Evolutionary conservation across 768 basidiomycete species (phyloP), one percentile per base, ranked within the genome.

Genomic region (Hirschioporus abietinus): DNA sequence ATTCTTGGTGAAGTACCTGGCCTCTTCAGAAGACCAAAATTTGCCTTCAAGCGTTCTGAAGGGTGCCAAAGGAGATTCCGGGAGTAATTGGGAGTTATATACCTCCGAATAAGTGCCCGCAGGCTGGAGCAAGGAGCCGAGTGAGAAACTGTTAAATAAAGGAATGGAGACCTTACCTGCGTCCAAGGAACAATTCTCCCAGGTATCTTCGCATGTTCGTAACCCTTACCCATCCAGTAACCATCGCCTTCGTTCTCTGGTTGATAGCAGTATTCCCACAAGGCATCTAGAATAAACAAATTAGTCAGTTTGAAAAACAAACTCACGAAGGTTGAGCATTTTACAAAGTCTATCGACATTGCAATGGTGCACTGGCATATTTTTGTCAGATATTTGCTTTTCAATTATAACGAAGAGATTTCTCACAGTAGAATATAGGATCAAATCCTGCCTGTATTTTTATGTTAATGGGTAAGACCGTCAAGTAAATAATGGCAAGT

Each of bases 281-380:
- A 63, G 7, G 74, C 75, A 27, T 68, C 74, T 75, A n/a, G n/a
- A n/a, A n/a, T n/a, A n/a, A n/a, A 8, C 30, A 8, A 6, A 10
- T 15, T 6, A n/a, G n/a, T n/a, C n/a, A n/a, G n/a, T n/a, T n/a
- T n/a, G n/a, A n/a, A n/a, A n/a, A n/a, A n/a, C n/a, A n/a, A n/a
- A n/a, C n/a, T n/a, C n/a, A n/a, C n/a, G n/a, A n/a, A n/a, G n/a
- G n/a, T n/a, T n/a, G n/a, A n/a, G n/a, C n/a, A n/a, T n/a, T n/a
- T n/a, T 10, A 52, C 42, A 52, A 20, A 84, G n/a, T 23, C 84
- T 81, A 67, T 86, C 85, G 26, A 85, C 83, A 60, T 86, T 83
- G 66, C 72, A 68, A 70, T 86, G 85, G 68, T 86, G 85, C 67
- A 86, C 42, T 52, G 42, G 12, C 12, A 2, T n/a, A n/a, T n/a